phyloP scores from a whole-genome alignment of 495 filamentous ascomycete species.

The Hyaloscypha hepaticicola region DNA sequence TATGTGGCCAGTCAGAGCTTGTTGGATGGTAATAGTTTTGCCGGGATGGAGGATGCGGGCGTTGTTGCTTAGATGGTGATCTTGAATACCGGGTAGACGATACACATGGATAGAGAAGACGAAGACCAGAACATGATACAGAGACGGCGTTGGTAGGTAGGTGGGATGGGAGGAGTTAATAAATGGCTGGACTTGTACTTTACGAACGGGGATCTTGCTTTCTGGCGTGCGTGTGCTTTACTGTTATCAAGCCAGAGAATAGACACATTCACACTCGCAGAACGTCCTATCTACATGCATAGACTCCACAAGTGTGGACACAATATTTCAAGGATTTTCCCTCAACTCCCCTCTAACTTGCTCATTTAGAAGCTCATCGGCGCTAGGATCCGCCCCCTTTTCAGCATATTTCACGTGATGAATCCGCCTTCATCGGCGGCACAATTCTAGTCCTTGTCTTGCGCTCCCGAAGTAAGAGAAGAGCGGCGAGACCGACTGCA shows the following conservation, averaged over 20 bases:
- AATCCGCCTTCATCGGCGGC: no score
- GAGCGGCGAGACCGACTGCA: no score
- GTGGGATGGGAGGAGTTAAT: background rate
- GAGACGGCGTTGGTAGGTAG: background rate
- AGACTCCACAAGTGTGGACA: no score
- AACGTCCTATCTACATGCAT: no score
- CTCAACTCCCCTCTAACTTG: no score
- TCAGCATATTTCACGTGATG: no score
- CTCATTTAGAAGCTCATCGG: no score
- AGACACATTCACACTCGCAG: no score
- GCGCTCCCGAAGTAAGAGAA: no score
- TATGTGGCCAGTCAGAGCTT: conserved; percentile 89
- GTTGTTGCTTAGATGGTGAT: conserved; percentile 6
- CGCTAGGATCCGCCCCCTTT: no score
- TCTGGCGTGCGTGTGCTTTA: background rate
- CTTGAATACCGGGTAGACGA: background rate
- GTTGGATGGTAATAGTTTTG: conserved; percentile 57
- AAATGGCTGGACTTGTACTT: background rate
- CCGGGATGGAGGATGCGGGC: conserved; percentile 5
- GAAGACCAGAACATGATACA: background rate
- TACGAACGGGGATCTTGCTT: background rate
- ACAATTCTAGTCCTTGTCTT: no score
- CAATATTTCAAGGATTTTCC: no score
- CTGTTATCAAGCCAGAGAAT: background rate
- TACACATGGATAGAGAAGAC: background rate